Evolutionary conservation across 805 yeast species (phyloP), one percentile per base, ranked within the genome.

Genomic region (Wickerhamomyces strasburgensis): DNA sequence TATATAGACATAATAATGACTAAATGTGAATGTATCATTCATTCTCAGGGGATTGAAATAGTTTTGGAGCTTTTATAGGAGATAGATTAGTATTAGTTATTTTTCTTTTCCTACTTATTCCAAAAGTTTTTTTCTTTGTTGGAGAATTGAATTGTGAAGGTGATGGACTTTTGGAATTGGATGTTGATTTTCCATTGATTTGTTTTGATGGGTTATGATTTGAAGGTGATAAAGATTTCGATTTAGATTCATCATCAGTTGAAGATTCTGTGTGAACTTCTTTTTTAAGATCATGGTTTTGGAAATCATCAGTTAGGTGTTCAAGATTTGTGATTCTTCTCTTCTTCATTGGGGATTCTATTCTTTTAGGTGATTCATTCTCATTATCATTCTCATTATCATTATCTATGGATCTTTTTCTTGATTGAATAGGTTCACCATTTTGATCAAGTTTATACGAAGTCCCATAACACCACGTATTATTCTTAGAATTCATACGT

Each of bases 51-150:
- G 24, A n/a, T 13, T 29, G 43, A 10, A 43, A 48, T 17, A 39
- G 44, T 28, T 47, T 52, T 16, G 48, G 44, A 2, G 54, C 51
- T 34, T 52, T 52, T 14, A 52, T 48, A 1, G 58, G 56, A 6
- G 53, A 50, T 25, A 41, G 48, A 2, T 23, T 39, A 9, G 31
- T 39, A 14, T 48, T 45, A 23, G 39, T 31, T 1, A 48, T 45
- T 27, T 43, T 47, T 34, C 56, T 42, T 34, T 53, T 53, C 14
- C 49, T 35, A 18, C 52, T 44, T 11, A 48, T 47, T 9, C 56
- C 56, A 35, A 52, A 52, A 3, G 44, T 38, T 18, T 38, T 32
- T 15, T 34, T 45, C 31, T 39, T 48, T 8, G 30, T 24, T 11
- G 25, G 25, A 21, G n/a, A n/a, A n/a, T n/a, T n/a, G n/a, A n/a